Evolutionary conservation across 345 rosid genomes (phyloP).

Genomic region (Linum tenue): DNA sequence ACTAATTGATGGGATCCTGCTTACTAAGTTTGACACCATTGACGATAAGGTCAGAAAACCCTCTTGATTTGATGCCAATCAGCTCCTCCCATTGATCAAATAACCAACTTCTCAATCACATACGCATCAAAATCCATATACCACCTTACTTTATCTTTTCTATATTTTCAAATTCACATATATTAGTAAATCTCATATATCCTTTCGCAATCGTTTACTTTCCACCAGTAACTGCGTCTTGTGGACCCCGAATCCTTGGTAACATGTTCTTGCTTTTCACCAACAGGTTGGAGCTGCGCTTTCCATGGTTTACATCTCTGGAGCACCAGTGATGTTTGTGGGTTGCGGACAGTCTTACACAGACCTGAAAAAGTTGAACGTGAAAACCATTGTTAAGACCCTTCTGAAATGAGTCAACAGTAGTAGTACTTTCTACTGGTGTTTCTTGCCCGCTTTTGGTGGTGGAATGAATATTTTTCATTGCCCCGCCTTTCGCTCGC

Average conservation of each 20-base stretch:
- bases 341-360: conserved; percentile 98
- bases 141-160: background rate
- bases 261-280: background rate
- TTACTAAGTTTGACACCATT: conserved; percentile 91
- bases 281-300: conserved; percentile 93
- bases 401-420: conserved; percentile 59
- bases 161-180: no score
- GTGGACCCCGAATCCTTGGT: no score
- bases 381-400: conserved; percentile 78
- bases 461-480: no score
- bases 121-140: no score
- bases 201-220: no score
- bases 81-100: background rate
- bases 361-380: conserved; percentile 86
- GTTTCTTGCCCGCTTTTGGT: no score
- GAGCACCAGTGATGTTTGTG: conserved; percentile 97
- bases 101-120: background rate
- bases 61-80: no score
- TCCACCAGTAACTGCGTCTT: no score
- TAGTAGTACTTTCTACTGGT: no score
- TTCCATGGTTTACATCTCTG: conserved; percentile 93
- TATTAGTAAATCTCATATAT: no score
- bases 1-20: conserved; percentile 90
- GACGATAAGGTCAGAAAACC: conserved; percentile 66
- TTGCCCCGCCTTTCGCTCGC: no score